Evolutionary conservation across 257 asterid species (phyloP).

Genomic region (Salvia splendens): DNA sequence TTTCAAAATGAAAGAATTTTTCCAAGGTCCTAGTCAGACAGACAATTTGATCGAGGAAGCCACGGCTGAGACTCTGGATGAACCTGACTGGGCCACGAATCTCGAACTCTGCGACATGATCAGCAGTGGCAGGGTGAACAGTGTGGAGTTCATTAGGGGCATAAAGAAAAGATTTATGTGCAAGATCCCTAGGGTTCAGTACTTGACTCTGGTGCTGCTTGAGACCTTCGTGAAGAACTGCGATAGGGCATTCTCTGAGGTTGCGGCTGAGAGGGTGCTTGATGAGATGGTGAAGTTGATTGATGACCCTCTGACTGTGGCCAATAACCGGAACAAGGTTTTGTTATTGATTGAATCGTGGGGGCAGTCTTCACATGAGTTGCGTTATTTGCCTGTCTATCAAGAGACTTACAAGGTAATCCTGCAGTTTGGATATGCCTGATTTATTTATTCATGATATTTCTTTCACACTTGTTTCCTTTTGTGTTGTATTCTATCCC

Average conservation of each 20-base stretch:
- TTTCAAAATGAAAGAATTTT: constrained; percentile 88
- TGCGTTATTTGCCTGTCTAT: constrained; percentile 85
- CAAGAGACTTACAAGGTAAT: constrained; percentile 95
- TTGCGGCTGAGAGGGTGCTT: constrained; percentile 88
- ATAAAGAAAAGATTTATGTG: constrained; percentile 72
- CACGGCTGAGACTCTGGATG: constrained; percentile 82
- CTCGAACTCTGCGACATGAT: constrained; percentile 96
- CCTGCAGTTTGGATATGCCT: constrained; percentile 21
- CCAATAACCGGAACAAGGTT: constrained; percentile 82
- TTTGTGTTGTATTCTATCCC: not conserved
- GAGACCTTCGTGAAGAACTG: constrained; percentile 92
- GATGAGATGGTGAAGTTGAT: constrained; percentile 97
- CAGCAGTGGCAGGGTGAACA: constrained; percentile 65
- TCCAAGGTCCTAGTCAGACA: constrained; percentile 85
- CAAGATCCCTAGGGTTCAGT: constrained; percentile 79
- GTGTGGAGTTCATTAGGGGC: constrained; percentile 80
- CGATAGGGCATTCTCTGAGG: constrained; percentile 84
- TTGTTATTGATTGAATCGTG: constrained; percentile 82
- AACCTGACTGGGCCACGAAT: constrained; percentile 92
- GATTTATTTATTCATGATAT: not conserved
- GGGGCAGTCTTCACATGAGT: constrained; percentile 87
- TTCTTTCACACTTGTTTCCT: not conserved
- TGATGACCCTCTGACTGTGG: constrained; percentile 81
- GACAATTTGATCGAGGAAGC: constrained; percentile 94
- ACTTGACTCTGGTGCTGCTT: constrained; percentile 79